Conservation (phyloP, 345 rosid species). For the Euphorbia peplus region DNA sequence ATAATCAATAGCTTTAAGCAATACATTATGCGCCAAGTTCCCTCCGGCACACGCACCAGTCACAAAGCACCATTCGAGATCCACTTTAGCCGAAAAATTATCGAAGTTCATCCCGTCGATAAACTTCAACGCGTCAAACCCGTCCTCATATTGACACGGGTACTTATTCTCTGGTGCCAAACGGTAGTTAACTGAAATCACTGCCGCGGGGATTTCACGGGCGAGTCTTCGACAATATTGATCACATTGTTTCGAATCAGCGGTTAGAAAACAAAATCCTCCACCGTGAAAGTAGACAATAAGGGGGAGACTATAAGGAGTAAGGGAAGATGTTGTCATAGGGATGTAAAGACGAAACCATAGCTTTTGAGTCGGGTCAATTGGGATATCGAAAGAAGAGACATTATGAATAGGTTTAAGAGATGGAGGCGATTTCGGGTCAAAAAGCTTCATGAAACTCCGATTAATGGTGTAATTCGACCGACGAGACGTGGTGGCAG, state of each 20-base stretch:
- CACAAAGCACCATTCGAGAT: constrained; percentile 13
- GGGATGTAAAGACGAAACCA: constrained; percentile 12
- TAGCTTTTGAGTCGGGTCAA: not conserved
- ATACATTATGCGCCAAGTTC: constrained; percentile 13
- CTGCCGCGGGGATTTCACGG: not conserved
- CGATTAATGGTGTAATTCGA: constrained; percentile 5
- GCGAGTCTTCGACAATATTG: constrained; percentile 7
- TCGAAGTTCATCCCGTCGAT: constrained; percentile 1
- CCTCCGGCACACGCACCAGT: constrained; percentile 24
- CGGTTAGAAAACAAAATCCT: constrained; percentile 1
- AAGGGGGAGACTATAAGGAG: not conserved
- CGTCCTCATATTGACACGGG: constrained; percentile 15
- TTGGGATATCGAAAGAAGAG: constrained; percentile 4
- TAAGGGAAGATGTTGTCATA: not conserved
- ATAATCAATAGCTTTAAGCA: constrained; percentile 1
- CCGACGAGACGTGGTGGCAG: not conserved
- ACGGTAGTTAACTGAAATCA: constrained; percentile 15
- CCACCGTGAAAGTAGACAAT: constrained; percentile 22
- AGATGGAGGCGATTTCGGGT: not conserved
- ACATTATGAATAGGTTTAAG: not conserved
- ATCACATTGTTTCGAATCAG: constrained; percentile 7
- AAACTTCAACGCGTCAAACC: constrained; percentile 8
- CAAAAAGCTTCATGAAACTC: not conserved
- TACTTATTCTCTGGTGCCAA: constrained; percentile 16
- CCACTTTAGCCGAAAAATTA: not conserved